These are phyloP conservation scores for Leccinum disarticulatum DNA, from an alignment of 768 basidiomycete species.

Conservation along the genomic window DNA sequence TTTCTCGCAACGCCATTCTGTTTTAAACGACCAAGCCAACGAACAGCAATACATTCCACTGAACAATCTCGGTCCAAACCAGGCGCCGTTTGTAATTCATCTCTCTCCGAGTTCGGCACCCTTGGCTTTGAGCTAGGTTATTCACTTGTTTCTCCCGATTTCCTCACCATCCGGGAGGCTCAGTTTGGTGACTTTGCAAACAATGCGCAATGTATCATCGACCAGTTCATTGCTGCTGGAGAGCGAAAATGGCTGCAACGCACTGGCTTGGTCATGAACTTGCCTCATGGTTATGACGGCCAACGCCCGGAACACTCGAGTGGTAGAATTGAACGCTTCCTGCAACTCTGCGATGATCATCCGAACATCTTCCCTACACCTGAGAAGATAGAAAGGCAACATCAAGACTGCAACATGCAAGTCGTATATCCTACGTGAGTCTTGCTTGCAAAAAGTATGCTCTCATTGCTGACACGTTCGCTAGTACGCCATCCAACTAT, in stretches of 20 bases:
- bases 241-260: constrained; percentile 98
- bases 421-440: constrained; percentile 94
- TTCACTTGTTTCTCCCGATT: constrained; percentile 93
- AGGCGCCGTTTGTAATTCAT: constrained; percentile 98
- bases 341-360: constrained; percentile 98
- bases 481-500: constrained; percentile 92
- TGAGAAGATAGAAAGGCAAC: constrained; percentile 90
- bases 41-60: constrained; percentile 89
- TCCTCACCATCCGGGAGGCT: constrained; percentile 96
- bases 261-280: constrained; percentile 81
- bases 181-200: constrained; percentile 99
- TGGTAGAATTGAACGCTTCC: constrained; percentile 91
- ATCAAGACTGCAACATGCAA: constrained; percentile 99
- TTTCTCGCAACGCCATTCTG: constrained; percentile 97
- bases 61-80: constrained; percentile 82
- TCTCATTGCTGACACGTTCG: constrained; percentile 9
- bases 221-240: constrained; percentile 97
- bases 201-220: constrained; percentile 96
- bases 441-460: not conserved
- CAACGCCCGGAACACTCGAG: constrained; percentile 99
- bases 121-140: constrained; percentile 99
- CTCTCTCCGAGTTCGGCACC: constrained; percentile 90
- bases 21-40: constrained; percentile 93
- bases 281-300: constrained; percentile 97
- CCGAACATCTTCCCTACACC: constrained; percentile 85